Conservation (phyloP, 192 early-diverging fungal species). For the Coemansia interrupta region DNA sequence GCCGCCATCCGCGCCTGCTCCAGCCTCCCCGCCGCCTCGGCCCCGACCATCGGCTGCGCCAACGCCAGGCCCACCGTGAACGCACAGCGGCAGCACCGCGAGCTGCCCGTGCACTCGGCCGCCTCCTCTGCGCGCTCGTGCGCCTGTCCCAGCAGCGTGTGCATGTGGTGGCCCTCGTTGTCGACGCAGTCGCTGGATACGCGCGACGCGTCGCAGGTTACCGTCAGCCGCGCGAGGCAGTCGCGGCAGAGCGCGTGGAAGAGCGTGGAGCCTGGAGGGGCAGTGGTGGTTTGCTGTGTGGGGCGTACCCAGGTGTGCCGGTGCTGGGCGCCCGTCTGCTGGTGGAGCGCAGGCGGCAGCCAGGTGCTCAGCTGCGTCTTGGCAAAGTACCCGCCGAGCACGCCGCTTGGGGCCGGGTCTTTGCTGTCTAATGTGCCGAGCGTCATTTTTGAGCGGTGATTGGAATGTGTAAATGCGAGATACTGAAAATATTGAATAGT, state of each 20-base stretch:
- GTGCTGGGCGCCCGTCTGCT: constrained; percentile 16
- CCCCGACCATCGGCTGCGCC: constrained; percentile 15
- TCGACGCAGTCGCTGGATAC: constrained; percentile 21
- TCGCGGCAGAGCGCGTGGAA: constrained; percentile 32
- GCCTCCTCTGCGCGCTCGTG: constrained; percentile 6
- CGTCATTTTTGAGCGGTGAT: neutral
- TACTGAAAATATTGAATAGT: too few relatives aligned
- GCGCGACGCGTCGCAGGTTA: too few relatives aligned
- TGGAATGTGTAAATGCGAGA: too few relatives aligned
- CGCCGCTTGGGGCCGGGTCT: constrained; percentile 22
- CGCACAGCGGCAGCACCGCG: constrained; percentile 42
- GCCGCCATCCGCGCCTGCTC: constrained; percentile 13
- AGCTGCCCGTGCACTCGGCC: constrained; percentile 2
- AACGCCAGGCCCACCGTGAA: neutral
- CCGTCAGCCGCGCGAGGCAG: constrained; percentile 20
- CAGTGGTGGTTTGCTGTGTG: neutral
- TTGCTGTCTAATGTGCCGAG: neutral
- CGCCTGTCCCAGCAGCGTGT: constrained; percentile 9
- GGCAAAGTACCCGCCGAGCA: constrained; percentile 28
- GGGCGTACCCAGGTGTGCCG: constrained; percentile 33
- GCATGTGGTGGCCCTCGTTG: constrained; percentile 37
- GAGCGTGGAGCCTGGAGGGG: neutral
- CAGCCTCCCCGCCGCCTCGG: constrained; percentile 13
- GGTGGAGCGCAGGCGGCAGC: constrained; percentile 21
- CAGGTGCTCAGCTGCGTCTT: constrained; percentile 32